Evolutionary conservation across 768 basidiomycete genomes (phyloP), one percentile per base, ranked within the genome.

Genomic region (Panus rudis): DNA sequence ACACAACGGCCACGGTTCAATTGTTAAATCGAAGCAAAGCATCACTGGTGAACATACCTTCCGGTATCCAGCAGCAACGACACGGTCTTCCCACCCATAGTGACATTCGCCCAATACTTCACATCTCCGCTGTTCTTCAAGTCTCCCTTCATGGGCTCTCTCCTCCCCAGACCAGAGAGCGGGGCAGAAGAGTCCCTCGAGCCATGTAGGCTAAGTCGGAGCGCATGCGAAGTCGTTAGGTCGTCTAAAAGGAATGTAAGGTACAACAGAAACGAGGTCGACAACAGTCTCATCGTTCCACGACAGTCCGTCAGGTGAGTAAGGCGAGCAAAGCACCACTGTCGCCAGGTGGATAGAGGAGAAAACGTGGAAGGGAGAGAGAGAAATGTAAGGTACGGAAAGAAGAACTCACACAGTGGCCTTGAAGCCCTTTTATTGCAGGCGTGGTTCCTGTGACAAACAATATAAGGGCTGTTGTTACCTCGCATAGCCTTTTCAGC

Each of bases 21-120:
- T n/a, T 10, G 10, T 10, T 30, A 10, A n/a, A 10, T 30, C 28
- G n/a, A 11, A n/a, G 7, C 20, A 43, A 14, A 39, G 16, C 11
- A 22, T 19, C 20, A 16, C 26, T 34, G 19, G 8, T 17, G 13
- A 4, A 47, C 54, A 30, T 42, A 63, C 60, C 61, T 64, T 27
- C 63, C 63, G 6, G 62, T 63, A 41, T 64, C 63, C n/a, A 62
- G 48, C 8, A 60, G 51, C 23, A 60, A 58, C 8, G 47, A 37
- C 37, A 59, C 49, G 25, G 34, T 33, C 26, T 46, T 48, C 25
- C 55, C 61, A 28, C 52, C 52, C 20, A 64, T 46, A 8, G 59
- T 58, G 28, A 64, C 37, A 39, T 62, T 57, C 19, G 52, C 52
- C 39, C 45, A 54, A 42, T 63, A 63, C 38, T 54, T 51, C 38